phyloP scores from a whole-genome alignment of 306 rosid species.

The Chamaecrista fasciculata region DNA sequence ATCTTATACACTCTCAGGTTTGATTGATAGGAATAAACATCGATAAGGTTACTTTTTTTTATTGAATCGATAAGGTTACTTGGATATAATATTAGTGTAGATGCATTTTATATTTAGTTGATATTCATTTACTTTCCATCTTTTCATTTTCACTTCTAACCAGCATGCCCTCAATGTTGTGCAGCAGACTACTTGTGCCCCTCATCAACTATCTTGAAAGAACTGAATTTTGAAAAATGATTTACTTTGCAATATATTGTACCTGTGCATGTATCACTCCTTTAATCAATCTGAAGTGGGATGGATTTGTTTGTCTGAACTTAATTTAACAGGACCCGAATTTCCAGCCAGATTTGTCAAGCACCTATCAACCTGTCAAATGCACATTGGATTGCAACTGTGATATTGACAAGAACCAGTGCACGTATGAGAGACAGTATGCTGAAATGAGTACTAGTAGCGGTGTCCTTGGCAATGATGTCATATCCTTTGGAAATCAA shows the following conservation, averaged over 20 bases:
- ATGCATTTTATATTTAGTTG: not conserved
- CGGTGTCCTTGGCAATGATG: conserved; percentile 88
- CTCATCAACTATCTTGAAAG: conserved; percentile 15
- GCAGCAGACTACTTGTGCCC: not conserved
- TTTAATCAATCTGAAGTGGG: conserved; percentile 24
- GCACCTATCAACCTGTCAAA: conserved; percentile 68
- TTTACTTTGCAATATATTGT: conserved; percentile 6
- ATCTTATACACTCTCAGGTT: not conserved
- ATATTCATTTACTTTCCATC: not conserved
- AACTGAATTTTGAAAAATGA: not conserved
- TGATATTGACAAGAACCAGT: conserved; percentile 53
- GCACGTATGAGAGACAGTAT: conserved; percentile 83
- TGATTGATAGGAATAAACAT: conserved; percentile 5
- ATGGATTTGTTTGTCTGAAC: conserved; percentile 21
- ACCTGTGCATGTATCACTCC: not conserved
- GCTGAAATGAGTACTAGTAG: conserved; percentile 94
- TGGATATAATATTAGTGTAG: not conserved
- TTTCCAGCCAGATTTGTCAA: conserved; percentile 73
- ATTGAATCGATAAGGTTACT: no score
- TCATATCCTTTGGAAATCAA: conserved; percentile 72
- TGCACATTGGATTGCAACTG: conserved; percentile 80
- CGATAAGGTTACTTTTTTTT: no score
- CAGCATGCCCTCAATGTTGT: not conserved
- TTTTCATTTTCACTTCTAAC: not conserved
- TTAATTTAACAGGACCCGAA: conserved; percentile 66